Evolutionary conservation across 1,139 yeast genomes (phyloP).

Genomic region (Pneumocystis murina): DNA sequence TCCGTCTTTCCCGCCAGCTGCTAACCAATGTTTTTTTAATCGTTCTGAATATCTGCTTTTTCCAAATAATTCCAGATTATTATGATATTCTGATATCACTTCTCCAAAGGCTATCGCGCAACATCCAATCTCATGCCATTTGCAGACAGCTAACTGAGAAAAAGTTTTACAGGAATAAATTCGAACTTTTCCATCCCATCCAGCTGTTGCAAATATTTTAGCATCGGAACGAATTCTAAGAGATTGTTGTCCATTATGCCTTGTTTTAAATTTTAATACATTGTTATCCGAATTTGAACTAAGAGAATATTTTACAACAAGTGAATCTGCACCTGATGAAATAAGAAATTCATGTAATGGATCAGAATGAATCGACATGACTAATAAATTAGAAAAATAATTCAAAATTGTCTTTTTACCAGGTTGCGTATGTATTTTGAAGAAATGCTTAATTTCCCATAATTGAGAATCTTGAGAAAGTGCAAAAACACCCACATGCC

Average conservation of each 20-base stretch:
- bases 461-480: background rate
- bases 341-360: background rate
- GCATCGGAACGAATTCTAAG: background rate
- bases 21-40: background rate
- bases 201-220: background rate
- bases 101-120: background rate
- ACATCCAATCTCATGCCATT: background rate
- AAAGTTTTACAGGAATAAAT: background rate
- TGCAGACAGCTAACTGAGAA: background rate
- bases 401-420: background rate
- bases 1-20: background rate
- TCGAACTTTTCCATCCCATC: constrained; percentile 1
- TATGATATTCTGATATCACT: background rate
- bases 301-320: background rate
- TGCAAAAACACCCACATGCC: background rate
- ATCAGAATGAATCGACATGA: background rate
- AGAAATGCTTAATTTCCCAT: background rate
- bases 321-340: background rate
- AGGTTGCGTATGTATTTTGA: background rate
- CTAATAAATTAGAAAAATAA: background rate
- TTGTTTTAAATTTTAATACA: background rate
- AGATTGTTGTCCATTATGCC: background rate
- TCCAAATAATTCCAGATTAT: background rate
- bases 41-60: background rate
- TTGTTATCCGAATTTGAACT: background rate